Evolutionary conservation across 805 yeast genomes (phyloP), one percentile per base, ranked within the genome.

Genomic region (Teunomyces cretensis): DNA sequence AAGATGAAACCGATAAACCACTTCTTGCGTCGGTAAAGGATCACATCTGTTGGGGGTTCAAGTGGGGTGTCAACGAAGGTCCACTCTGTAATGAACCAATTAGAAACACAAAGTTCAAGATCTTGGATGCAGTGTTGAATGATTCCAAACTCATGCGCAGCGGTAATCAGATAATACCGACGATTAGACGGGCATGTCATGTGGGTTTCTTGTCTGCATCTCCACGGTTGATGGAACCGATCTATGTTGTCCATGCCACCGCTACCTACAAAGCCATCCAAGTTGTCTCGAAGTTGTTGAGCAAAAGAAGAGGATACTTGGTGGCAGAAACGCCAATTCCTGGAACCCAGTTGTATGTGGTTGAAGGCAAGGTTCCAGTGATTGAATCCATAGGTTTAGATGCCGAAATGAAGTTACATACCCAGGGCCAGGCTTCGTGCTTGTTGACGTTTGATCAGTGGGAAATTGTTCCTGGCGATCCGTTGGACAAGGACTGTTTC

Each of bases 351-450:
- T 64, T 92, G 8, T 80, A 73, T 54, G 74, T 70, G 47, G 67
- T 89, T 0, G 67, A 67, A 32, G 96, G 91, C 0, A 65, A 62
- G 26, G 68, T 94, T 0, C 99, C 99, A 0, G 94, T 88, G 1
- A 86, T 94, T 39, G 99, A 94, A 51, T 85, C 97, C 1, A 70
- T 85, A 43, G 99, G 98, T 0, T 73, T 94, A 39, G 97, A 88
- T 57, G 81, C 96, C 0, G 99, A 94, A 61, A 66, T 94, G 27
- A 66, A 96, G 50, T 63, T 88, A 9, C 78, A 83, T 9, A 82
- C 96, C 0, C 83, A 81, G 50, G 97, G 97, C 4, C 84, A 80
- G 54, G 91, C 94, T 0, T 74, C 80, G 72, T 80, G 89, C 38
- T 79, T 79, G 39, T 60, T 85, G 49, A 76, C 76, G 39, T 88